Base-by-base conservation (phyloP, 495 filamentous ascomycete species). In the Podospora fimiseda region DNA sequence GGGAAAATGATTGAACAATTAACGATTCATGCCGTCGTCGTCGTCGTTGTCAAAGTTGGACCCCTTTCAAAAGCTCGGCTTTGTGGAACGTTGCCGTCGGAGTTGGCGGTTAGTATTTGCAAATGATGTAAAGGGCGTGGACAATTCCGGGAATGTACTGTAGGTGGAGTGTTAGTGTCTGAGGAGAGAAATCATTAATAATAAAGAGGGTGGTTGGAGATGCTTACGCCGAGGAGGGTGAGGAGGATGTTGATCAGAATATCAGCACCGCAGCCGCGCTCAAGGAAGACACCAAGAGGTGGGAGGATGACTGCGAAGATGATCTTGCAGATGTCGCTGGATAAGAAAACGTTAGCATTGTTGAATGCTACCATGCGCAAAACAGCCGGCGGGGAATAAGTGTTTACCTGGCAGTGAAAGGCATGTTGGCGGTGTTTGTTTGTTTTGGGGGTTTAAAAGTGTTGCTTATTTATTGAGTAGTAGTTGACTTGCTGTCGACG, bases 171-270 rank as follows among this genome's bases (percentile, higher is more conserved):
- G 49, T 56, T 37, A 37, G 36, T 50, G 9, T 23, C 18, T 2
- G 19, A 23, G 43, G 15, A n/a, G 14, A 33, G 15, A 23, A 43
- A 15, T 43, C 11, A 40, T 30, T 49, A 3, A 33, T 22, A 9
- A 16, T 18, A 13, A n/a, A 9, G 23, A n/a, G 43, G 13, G 9
- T 14, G 9, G 36, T 11, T 27, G 40, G 36, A 33, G 41, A 24
- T 42, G 84, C 78, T 64, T 83, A 90, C 65, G 52, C 85, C 86
- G 60, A 95, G 78, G 60, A 90, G 79, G 40, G 91, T 95, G 63
- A 96, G 77, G 58, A 84, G 79, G 75, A 96, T 88, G 76, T 96
- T 96, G 81, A 97, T 90, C 60, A 89, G 72, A 52, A 97, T 70
- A 68, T 95, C 89, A 48, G 83, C 79, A 64, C 86, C 86, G 74